Evolutionary conservation across 1,284 basidiomycete genomes (phyloP).

Genomic region (Malassezia furfur): DNA sequence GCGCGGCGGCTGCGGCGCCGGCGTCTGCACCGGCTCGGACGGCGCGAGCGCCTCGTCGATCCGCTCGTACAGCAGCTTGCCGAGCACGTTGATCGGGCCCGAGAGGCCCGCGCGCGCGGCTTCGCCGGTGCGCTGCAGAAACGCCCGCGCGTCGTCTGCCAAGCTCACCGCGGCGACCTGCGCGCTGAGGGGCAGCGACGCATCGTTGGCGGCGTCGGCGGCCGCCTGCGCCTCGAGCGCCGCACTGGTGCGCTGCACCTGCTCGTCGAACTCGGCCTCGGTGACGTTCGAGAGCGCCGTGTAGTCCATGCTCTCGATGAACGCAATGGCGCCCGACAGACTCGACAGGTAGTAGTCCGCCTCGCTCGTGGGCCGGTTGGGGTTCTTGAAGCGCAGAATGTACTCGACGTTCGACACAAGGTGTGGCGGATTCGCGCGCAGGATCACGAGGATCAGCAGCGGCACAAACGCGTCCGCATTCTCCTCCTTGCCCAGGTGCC

Average conservation of each 20-base stretch:
- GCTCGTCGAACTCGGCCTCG: constrained; percentile 74
- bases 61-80: constrained; percentile 39
- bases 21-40: background rate
- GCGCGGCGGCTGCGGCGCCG: background rate
- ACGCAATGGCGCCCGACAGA: constrained; percentile 74
- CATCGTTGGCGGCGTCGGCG: background rate
- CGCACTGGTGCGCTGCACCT: constrained; percentile 15
- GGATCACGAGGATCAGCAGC: constrained; percentile 83
- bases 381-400: constrained; percentile 86
- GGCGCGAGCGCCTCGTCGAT: constrained; percentile 23
- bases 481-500: constrained; percentile 57
- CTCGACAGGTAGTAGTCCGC: constrained; percentile 94
- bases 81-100: constrained; percentile 39
- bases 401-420: constrained; percentile 83
- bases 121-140: constrained; percentile 45
- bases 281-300: constrained; percentile 81
- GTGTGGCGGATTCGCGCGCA: constrained; percentile 85
- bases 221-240: constrained; percentile 4
- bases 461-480: constrained; percentile 80
- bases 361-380: constrained; percentile 80
- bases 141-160: constrained; percentile 44
- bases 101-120: constrained; percentile 34
- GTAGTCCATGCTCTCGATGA: constrained; percentile 95
- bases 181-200: constrained; percentile 3
- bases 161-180: constrained; percentile 17